These are phyloP conservation scores for Dittrichia graveolens DNA, from an alignment of 129 eudicot genomes.

Conservation along the genomic window DNA sequence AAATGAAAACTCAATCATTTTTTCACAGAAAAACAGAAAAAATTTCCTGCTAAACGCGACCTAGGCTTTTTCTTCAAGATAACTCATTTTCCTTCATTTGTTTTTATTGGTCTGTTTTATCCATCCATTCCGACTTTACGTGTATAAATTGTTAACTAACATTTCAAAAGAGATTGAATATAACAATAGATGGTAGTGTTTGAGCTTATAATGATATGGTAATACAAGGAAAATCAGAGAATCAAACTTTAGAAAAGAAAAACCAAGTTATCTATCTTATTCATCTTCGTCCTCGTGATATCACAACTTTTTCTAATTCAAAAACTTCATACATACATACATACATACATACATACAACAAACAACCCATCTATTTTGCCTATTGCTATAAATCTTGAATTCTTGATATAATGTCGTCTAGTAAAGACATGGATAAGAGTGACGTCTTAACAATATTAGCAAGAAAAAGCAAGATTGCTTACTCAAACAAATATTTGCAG, in stretches of 20 bases:
- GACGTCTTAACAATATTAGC: conserved; percentile 32
- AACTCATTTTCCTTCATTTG: background rate
- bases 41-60: too few species aligned
- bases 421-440: conserved; percentile 19
- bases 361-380: background rate
- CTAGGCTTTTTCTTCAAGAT: too few species aligned
- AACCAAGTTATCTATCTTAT: background rate
- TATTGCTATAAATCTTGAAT: background rate
- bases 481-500: conserved; percentile 21
- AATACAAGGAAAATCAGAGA: conserved; percentile 5
- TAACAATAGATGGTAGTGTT: too few species aligned
- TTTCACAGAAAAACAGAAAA: too few species aligned
- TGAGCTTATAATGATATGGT: conserved; percentile 12
- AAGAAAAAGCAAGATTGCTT: conserved; percentile 13
- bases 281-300: background rate
- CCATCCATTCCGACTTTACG: too few species aligned
- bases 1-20: too few species aligned
- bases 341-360: background rate
- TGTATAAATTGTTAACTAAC: too few species aligned
- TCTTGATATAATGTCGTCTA: conserved; percentile 17
- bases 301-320: conserved; percentile 10
- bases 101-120: too few species aligned
- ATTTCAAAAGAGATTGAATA: too few species aligned
- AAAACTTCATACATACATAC: background rate
- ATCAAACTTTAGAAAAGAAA: conserved; percentile 2